phyloP scores from a whole-genome alignment of 768 basidiomycete genomes.

The Boletales sp. region DNA sequence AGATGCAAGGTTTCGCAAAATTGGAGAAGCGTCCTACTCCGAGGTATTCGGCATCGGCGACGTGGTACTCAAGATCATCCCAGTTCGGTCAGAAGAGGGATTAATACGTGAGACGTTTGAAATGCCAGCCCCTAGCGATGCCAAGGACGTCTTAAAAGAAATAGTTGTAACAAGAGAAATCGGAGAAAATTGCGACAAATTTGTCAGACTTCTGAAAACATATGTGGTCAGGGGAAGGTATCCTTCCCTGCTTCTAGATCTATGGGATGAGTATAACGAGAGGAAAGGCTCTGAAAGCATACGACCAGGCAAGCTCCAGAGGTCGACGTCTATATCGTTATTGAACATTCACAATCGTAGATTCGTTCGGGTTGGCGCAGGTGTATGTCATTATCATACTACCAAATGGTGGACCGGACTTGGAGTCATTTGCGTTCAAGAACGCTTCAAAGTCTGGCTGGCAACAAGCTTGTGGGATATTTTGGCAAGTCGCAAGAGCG shows the following conservation, averaged over 20 bases:
- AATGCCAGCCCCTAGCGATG: conserved; percentile 66
- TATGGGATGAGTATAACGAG: conserved; percentile 85
- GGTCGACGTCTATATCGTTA: conserved; percentile 1
- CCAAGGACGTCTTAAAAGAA: conserved; percentile 76
- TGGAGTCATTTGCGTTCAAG: conserved; percentile 79
- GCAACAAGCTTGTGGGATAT: conserved; percentile 83
- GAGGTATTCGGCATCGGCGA: conserved; percentile 92
- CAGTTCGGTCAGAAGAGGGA: conserved; percentile 55
- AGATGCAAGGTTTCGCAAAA: conserved; percentile 61
- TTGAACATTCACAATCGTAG: conserved; percentile 36
- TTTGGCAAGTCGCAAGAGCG: conserved; percentile 84
- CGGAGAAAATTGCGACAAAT: conserved; percentile 73
- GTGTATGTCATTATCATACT: conserved; percentile 88
- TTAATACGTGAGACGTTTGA: conserved; percentile 38
- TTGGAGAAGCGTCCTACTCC: conserved; percentile 95
- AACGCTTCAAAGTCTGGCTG: conserved; percentile 60
- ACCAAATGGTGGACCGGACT: conserved; percentile 85
- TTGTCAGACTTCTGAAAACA: conserved; percentile 75
- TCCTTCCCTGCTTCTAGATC: conserved; percentile 67
- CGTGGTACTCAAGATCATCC: conserved; percentile 89
- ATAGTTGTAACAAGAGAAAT: conserved; percentile 73
- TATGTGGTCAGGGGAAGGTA: conserved; percentile 87
- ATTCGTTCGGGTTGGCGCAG: conserved; percentile 72
- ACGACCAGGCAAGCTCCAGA: conserved; percentile 65
- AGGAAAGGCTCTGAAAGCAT: conserved; percentile 79